Percentiles rank a stretch among this genome's conserved stretches.
These are phyloP conservation scores for Medicago ruthenica DNA, from an alignment of 306 rosid species.

Conservation along the genomic window DNA sequence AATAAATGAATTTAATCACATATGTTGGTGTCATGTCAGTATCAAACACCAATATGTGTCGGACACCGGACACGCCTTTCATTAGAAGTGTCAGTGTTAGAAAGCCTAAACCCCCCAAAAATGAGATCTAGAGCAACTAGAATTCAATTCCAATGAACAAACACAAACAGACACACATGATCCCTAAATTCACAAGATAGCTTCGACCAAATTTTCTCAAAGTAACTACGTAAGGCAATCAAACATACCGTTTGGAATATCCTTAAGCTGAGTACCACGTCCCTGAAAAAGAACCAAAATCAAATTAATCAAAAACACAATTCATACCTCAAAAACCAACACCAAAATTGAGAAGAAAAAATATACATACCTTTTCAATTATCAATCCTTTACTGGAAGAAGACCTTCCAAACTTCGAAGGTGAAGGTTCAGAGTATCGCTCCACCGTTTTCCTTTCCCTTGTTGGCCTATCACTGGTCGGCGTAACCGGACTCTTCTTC, in stretches of 20 bases:
- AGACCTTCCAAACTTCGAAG: slow-evolving; percentile 53
- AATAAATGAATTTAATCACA: too few relatives aligned
- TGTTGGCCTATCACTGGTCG: slow-evolving; percentile 73
- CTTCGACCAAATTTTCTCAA: background rate
- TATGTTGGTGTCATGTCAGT: too few relatives aligned
- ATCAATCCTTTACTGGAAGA: slow-evolving; percentile 57
- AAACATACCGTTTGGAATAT: slow-evolving; percentile 85
- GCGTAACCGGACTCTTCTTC: slow-evolving; percentile 56
- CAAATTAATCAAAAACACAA: background rate
- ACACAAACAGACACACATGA: background rate
- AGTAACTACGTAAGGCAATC: background rate
- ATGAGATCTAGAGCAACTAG: background rate
- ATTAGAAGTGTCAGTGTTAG: too few relatives aligned
- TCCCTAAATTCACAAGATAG: background rate
- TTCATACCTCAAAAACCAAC: background rate
- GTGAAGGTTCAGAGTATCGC: slow-evolving; percentile 67
- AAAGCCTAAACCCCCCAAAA: too few relatives aligned
- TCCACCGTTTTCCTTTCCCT: slow-evolving; percentile 92
- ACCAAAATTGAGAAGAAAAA: background rate
- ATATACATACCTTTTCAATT: slow-evolving; percentile 75
- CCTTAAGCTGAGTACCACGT: slow-evolving; percentile 81
- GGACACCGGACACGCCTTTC: too few relatives aligned
- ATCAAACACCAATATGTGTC: too few relatives aligned
- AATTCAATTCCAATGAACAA: background rate
- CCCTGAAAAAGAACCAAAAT: slow-evolving; percentile 60